Evolutionary conservation across 305 asterid species (phyloP).

Genomic region (Vinca major): DNA sequence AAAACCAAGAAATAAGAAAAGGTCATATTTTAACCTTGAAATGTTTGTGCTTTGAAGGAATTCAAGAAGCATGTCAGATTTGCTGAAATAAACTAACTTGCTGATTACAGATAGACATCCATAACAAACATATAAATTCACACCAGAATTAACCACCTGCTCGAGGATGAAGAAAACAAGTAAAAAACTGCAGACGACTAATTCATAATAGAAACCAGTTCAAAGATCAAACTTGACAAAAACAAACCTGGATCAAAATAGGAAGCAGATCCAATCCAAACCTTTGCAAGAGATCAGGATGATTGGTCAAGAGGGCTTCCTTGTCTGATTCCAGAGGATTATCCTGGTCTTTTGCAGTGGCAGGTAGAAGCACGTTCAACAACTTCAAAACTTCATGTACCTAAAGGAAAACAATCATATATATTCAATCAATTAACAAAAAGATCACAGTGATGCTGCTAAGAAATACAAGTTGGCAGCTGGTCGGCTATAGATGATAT

Average conservation of each 20-base stretch:
- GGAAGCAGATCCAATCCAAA: slow-evolving; percentile 85
- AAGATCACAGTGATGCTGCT: background rate
- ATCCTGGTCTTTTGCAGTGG: slow-evolving; percentile 37
- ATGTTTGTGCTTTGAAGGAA: slow-evolving; percentile 59
- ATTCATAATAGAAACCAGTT: slow-evolving; percentile 8
- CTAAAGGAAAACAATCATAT: slow-evolving; percentile 27
- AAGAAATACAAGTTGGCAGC: background rate
- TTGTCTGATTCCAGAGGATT: slow-evolving; percentile 44
- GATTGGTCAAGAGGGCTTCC: slow-evolving; percentile 52
- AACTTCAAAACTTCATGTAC: slow-evolving; percentile 69
- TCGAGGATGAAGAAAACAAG: slow-evolving; percentile 27
- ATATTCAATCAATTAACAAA: slow-evolving; percentile 10
- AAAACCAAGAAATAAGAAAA: slow-evolving; percentile 12
- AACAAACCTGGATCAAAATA: slow-evolving; percentile 64
- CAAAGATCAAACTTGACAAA: slow-evolving; percentile 15
- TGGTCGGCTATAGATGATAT: background rate
- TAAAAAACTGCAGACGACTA: slow-evolving; percentile 8
- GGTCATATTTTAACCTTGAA: slow-evolving; percentile 53
- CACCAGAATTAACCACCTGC: slow-evolving; percentile 93
- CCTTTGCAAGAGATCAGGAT: slow-evolving; percentile 64
- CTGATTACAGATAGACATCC: slow-evolving; percentile 81
- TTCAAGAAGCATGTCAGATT: slow-evolving; percentile 51
- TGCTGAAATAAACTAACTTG: slow-evolving; percentile 78
- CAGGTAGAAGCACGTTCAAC: slow-evolving; percentile 83
- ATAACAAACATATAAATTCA: slow-evolving; percentile 54